Evolutionary conservation across 306 rosid genomes (phyloP).

Genomic region (Sicyos edulis): DNA sequence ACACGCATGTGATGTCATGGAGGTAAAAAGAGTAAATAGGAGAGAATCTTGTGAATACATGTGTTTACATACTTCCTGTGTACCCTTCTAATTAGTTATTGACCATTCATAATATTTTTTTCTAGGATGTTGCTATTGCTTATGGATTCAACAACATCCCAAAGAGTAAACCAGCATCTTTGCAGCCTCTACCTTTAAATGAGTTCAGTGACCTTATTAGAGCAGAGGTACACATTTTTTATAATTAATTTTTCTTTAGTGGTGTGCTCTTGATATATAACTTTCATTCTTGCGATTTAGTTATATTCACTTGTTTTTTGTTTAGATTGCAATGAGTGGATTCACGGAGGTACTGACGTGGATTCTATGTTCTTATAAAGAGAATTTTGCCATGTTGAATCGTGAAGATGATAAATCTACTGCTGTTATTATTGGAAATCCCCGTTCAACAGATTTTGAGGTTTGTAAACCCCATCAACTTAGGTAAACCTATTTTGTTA

Average conservation of each 20-base stretch:
- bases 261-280: background rate
- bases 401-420: constrained; percentile 60
- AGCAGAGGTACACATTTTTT: constrained; percentile 49
- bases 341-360: constrained; percentile 89
- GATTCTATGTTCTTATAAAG: constrained; percentile 71
- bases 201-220: constrained; percentile 76
- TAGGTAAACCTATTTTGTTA: background rate
- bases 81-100: background rate
- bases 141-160: constrained; percentile 75
- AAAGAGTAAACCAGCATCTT: constrained; percentile 56
- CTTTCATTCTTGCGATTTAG: constrained; percentile 18
- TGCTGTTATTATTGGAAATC: constrained; percentile 79
- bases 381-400: constrained; percentile 70
- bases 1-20: constrained; percentile 96
- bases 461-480: constrained; percentile 29
- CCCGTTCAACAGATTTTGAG: constrained; percentile 87
- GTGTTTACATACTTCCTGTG: background rate
- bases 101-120: constrained; percentile 1
- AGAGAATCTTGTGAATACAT: constrained; percentile 20
- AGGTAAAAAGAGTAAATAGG: constrained; percentile 40
- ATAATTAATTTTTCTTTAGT: background rate
- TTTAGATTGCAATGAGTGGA: constrained; percentile 72
- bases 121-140: constrained; percentile 90
- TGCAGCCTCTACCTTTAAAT: constrained; percentile 65
- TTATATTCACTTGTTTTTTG: constrained; percentile 17